Evolutionary conservation across 169 alveolate species (phyloP), one percentile per base, ranked within the genome.

Genomic region (Plasmodium malariae): DNA sequence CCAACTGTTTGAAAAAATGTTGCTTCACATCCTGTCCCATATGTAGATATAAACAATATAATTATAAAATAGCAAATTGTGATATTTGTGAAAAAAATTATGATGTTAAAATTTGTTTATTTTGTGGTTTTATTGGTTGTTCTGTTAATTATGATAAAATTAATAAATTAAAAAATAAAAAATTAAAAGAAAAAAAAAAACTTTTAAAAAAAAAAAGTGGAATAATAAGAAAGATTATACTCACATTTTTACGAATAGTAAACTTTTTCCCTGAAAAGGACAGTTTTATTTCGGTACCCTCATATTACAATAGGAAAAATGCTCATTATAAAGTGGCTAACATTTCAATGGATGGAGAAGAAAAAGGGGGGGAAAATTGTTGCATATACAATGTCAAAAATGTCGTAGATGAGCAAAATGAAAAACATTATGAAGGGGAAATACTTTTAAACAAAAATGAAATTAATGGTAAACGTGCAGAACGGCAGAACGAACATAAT

Each of bases 61-160:
- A 76, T 62, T 76, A 76, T 76, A 65, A 76, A 68, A 62, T 76
- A 76, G 89, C 89, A 24, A 76, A 62, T 76, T 76, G 89, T 21
- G 76, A 76, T 60, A 67, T 76, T 40, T 76, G 89, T 43, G 74
- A 76, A 36, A 76, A 62, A 62, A 76, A 59, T 43, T 36, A 62
- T 3, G 62, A 76, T 62, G 34, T 65, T 17, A 76, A 76, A 76
- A 76, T 76, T 28, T 76, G 89, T 37, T 60, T 76, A 62, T 76
- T 63, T 30, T 76, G 89, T 62, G 74, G 89, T 34, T 76, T 76
- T 28, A 76, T 59, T 76, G 89, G 89, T 3, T 76, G 89, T 14
- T 76, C 89, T 45, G 17, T 76, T 11, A 76, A 76, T 76, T 76
- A 76, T 76, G 89, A 76, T 34, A 12, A 55, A 21, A 19, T 54